Percentiles rank a stretch among this genome's conserved stretches.
phyloP scores from a whole-genome alignment of 495 filamentous ascomycete genomes.

The Lasiosphaeria hispida region DNA sequence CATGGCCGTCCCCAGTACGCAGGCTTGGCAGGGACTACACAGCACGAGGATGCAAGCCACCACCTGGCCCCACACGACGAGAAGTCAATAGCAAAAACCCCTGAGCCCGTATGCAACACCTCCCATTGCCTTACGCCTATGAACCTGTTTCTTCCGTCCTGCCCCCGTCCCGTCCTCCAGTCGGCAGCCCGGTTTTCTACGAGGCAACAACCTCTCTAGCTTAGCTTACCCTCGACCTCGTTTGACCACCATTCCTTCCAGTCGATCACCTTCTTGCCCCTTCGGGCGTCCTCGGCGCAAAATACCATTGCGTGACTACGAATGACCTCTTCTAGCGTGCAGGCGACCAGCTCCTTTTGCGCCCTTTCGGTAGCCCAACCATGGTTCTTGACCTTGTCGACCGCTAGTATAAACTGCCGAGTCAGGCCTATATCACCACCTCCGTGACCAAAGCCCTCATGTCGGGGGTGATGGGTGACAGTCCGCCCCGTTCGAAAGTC shows the following conservation, averaged over 20 bases:
- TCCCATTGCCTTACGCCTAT: too few species aligned
- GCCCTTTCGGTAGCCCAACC: constrained; percentile 66
- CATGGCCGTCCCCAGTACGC: too few species aligned
- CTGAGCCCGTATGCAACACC: too few species aligned
- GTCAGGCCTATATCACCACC: constrained; percentile 86
- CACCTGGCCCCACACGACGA: too few species aligned
- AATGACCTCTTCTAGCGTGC: constrained; percentile 78
- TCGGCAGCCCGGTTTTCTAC: too few species aligned
- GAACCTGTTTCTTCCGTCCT: too few species aligned
- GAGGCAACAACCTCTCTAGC: neutral
- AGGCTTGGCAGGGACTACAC: too few species aligned
- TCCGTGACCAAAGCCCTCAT: constrained; percentile 65
- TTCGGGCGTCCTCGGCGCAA: constrained; percentile 84
- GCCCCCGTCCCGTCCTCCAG: too few species aligned
- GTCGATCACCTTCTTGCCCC: constrained; percentile 62
- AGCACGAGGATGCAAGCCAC: too few species aligned
- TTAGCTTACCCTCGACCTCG: constrained; percentile 40
- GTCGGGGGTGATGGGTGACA: constrained; percentile 51
- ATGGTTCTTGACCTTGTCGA: constrained; percentile 72
- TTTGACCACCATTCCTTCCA: constrained; percentile 80
- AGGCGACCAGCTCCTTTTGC: constrained; percentile 73
- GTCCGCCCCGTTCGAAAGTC: constrained; percentile 59
- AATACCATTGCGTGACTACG: constrained; percentile 92
- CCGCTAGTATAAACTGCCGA: constrained; percentile 73
- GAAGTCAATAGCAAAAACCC: too few species aligned